Conservation (phyloP, 441 rosid genomes). For the Adansonia madagascariensis region DNA sequence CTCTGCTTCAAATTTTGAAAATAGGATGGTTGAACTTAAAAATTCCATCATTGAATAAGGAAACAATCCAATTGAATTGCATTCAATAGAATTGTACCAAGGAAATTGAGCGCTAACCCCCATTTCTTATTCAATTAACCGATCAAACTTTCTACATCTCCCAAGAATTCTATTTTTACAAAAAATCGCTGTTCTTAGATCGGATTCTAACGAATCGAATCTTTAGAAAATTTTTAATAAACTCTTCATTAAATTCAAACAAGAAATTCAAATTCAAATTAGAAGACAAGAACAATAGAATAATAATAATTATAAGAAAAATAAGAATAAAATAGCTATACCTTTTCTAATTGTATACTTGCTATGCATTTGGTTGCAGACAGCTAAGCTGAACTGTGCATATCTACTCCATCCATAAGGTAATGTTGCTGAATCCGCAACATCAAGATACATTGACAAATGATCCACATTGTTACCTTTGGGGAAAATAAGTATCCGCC, state of each 20-base stretch:
- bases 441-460: constrained; percentile 75
- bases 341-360: constrained; percentile 60
- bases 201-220: too few relatives aligned
- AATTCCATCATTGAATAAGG: not conserved
- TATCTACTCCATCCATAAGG: constrained; percentile 79
- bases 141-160: too few relatives aligned
- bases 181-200: too few relatives aligned
- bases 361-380: constrained; percentile 59
- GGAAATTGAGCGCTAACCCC: too few relatives aligned
- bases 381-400: constrained; percentile 72
- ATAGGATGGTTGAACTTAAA: not conserved
- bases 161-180: too few relatives aligned
- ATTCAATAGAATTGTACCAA: too few relatives aligned
- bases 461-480: constrained; percentile 78
- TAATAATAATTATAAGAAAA: too few relatives aligned
- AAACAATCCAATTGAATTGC: not conserved
- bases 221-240: too few relatives aligned
- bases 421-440: constrained; percentile 59
- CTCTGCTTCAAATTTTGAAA: not conserved
- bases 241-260: too few relatives aligned
- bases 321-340: constrained; percentile 22
- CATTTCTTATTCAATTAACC: too few relatives aligned
- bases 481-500: constrained; percentile 73
- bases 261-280: too few relatives aligned
- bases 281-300: too few relatives aligned